Percentiles rank a stretch among this genome's conserved stretches.
Evolutionary conservation across 345 rosid species (phyloP).

Genomic region (Arabis hirsuta): DNA sequence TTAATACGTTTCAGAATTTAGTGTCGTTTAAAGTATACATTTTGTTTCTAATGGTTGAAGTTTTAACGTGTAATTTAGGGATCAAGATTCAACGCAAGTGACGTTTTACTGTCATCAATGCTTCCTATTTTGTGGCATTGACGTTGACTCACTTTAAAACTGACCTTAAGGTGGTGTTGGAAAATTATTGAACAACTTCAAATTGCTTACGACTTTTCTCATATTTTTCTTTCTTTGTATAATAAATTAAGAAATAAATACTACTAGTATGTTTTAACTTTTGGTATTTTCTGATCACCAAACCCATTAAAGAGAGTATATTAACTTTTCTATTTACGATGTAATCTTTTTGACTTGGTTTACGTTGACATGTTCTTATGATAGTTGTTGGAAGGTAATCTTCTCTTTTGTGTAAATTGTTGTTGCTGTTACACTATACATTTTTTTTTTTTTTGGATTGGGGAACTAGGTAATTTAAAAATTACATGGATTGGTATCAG

Average conservation of each 20-base stretch:
- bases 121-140: conserved; percentile 46
- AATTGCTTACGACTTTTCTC: conserved; percentile 40
- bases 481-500: conserved; percentile 22
- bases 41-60: too few species aligned
- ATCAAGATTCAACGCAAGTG: conserved; percentile 32
- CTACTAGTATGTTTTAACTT: too few species aligned
- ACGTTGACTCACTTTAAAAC: conserved; percentile 42
- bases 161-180: conserved; percentile 19
- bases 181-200: conserved; percentile 28
- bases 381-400: conserved; percentile 35
- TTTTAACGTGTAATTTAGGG: conserved; percentile 30
- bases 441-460: neutral
- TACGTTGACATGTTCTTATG: conserved; percentile 42
- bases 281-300: conserved; percentile 40
- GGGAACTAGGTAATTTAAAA: neutral
- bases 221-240: too few species aligned
- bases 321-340: conserved; percentile 9
- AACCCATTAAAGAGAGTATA: conserved; percentile 29
- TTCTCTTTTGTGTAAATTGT: conserved; percentile 18
- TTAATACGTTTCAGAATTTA: neutral
- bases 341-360: conserved; percentile 45
- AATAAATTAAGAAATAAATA: neutral
- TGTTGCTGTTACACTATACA: conserved; percentile 19
- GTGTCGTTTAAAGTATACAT: too few species aligned
- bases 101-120: conserved; percentile 33